phyloP scores from a whole-genome alignment of 1,284 basidiomycete genomes.

The Cutaneotrichosporon cavernicola region DNA sequence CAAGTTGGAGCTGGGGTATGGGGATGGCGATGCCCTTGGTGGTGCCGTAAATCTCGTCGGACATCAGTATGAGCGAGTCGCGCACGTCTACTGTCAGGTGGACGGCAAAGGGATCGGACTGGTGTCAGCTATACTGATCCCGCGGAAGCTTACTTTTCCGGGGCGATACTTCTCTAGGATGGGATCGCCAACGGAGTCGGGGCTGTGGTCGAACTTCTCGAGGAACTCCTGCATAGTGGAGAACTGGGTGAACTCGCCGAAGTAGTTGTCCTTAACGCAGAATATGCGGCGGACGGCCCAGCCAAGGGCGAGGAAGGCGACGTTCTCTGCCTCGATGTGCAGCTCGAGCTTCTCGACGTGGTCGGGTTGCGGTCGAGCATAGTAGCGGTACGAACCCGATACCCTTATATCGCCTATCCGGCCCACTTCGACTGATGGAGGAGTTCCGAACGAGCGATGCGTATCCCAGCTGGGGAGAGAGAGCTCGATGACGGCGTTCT shows the following conservation, averaged over 20 bases:
- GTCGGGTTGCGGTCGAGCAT: slow-evolving; percentile 64
- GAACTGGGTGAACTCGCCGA: slow-evolving; percentile 87
- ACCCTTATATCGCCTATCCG: slow-evolving; percentile 62
- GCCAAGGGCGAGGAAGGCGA: slow-evolving; percentile 71
- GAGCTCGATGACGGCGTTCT: slow-evolving; percentile 62
- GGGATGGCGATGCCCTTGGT: slow-evolving; percentile 60
- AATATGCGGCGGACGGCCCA: slow-evolving; percentile 85
- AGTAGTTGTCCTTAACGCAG: slow-evolving; percentile 84
- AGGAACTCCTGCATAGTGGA: slow-evolving; percentile 80
- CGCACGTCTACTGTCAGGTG: slow-evolving; percentile 62
- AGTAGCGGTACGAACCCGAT: slow-evolving; percentile 73
- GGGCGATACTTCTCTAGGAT: slow-evolving; percentile 72
- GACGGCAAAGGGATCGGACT: slow-evolving; percentile 80
- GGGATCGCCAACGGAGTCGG: slow-evolving; percentile 70
- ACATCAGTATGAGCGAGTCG: slow-evolving; percentile 63
- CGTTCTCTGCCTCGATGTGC: slow-evolving; percentile 54
- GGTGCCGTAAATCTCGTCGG: slow-evolving; percentile 73
- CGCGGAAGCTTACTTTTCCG: slow-evolving; percentile 60
- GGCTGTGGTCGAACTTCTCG: slow-evolving; percentile 62
- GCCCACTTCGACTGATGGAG: slow-evolving; percentile 60
- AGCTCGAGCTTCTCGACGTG: slow-evolving; percentile 75
- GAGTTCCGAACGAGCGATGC: slow-evolving; percentile 63
- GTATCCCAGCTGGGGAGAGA: slow-evolving; percentile 85
- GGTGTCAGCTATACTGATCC: slow-evolving; percentile 6
- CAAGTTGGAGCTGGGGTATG: slow-evolving; percentile 68